Evolutionary conservation across 768 basidiomycete species (phyloP).

Genomic region (Gautieria morchelliformis): DNA sequence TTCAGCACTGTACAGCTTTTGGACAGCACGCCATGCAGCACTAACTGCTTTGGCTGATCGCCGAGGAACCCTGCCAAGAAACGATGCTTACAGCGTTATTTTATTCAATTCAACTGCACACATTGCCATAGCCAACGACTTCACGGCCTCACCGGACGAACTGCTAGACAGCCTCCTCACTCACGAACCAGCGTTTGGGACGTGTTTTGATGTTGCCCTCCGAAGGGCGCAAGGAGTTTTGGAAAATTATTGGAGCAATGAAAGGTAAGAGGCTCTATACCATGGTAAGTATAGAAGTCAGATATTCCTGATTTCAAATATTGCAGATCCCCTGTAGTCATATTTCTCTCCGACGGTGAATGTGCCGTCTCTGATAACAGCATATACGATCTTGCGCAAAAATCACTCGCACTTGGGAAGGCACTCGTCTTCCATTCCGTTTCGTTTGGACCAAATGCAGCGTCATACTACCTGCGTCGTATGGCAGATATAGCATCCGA

Average conservation of each 20-base stretch:
- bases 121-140: constrained; percentile 26
- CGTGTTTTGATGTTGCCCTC: constrained; percentile 36
- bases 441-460: constrained; percentile 34
- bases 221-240: constrained; percentile 26
- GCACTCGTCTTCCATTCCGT: constrained; percentile 50
- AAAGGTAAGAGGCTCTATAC: constrained; percentile 34
- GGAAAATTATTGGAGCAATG: constrained; percentile 39
- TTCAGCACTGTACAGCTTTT: constrained; percentile 46
- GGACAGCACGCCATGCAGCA: constrained; percentile 39
- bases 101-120: background rate
- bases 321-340: constrained; percentile 37
- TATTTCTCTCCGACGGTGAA: constrained; percentile 52
- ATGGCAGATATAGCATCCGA: constrained; percentile 47
- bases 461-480: constrained; percentile 24
- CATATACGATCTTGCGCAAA: constrained; percentile 32
- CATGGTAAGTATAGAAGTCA: no score
- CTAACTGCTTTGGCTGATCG: constrained; percentile 14
- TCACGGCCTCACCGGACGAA: constrained; percentile 33
- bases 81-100: background rate
- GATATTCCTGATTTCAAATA: no score
- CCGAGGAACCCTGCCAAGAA: constrained; percentile 13
- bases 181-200: constrained; percentile 25
- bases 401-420: constrained; percentile 38
- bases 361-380: constrained; percentile 27
- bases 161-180: constrained; percentile 31